Evolutionary conservation across 768 basidiomycete species (phyloP), one percentile per base, ranked within the genome.

Genomic region (Rhodosporidiobolus odoratus): DNA sequence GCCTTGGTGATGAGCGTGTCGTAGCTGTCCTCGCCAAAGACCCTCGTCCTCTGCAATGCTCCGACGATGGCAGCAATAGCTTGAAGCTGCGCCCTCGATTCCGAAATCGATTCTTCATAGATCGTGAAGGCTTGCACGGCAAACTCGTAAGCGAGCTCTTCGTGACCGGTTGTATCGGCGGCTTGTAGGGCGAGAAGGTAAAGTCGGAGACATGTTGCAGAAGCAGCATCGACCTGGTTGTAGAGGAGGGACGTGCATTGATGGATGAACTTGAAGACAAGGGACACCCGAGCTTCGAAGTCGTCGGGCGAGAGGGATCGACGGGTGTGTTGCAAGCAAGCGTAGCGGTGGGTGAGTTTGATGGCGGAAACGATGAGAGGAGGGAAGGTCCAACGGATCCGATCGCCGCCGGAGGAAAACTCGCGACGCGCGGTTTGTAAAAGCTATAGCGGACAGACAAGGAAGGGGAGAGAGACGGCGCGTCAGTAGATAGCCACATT

Each of bases 1-100:
- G 95, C 96, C 81, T 99, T 98, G 35, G 96, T 98, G 77, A 97
- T 92, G 71, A 99, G 81, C 4, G 95, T 98, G 77, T 98, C 96
- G 78, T 96, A 97, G 79, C 95, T 95, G 76, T 99, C 96, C 58
- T 85, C 85, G 43, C 88, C 89, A 77, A 98, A 98, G n/a, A 94
- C 93, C 71, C 88, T 83, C 40, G 92, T 89, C 16, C 88, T 87
- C 65, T 92, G 91, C 48, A 99, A 82, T 10, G 92, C 91, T 58
- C 89, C 89, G 68, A 98, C 96, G 75, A 99, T 89, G 27, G 94
- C 85, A 10, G 92, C 91, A 78, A 99, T 97, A n/a, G 95, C 94
- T 77, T 95, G 92, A 15, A 99, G 82, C 79, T 99, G 96, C 8
- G 92, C 92, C 6, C 95, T 86, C 41, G 90, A 91, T 78, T 99